A percentile compares a stretch with the other conserved stretches of the same genome.
These are phyloP conservation scores for Pezicula carpinea DNA, from an alignment of 2,329 filamentous ascomycete genomes.

Conservation along the genomic window DNA sequence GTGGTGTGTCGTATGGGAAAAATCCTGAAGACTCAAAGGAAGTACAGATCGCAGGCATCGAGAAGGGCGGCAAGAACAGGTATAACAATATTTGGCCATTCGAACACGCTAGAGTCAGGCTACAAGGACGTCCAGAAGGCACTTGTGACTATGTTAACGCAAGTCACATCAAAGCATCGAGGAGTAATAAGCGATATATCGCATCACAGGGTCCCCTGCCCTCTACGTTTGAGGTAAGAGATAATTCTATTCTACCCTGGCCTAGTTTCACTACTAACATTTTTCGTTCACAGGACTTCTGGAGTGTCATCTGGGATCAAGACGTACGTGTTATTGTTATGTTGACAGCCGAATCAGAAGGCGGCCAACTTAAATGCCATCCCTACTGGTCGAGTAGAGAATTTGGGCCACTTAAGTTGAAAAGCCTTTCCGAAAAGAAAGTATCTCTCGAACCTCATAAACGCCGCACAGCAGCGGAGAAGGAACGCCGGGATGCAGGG, in stretches of 20 bases:
- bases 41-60: constrained; percentile 83
- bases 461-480: constrained; percentile 35
- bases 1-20: constrained; percentile 51
- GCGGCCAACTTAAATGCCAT: constrained; percentile 91
- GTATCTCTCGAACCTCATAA: constrained; percentile 65
- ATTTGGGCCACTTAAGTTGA: constrained; percentile 74
- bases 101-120: constrained; percentile 82
- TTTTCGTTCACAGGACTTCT: constrained; percentile 69
- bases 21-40: constrained; percentile 24
- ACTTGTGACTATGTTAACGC: constrained; percentile 95
- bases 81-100: constrained; percentile 98
- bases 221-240: constrained; percentile 79
- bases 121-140: constrained; percentile 62
- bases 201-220: constrained; percentile 92
- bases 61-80: constrained; percentile 91
- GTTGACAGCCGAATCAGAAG: constrained; percentile 91
- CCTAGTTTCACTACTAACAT: constrained; percentile 5
- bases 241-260: background rate
- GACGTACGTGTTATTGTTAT: constrained; percentile 94
- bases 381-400: constrained; percentile 81
- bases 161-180: constrained; percentile 73
- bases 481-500: constrained; percentile 31
- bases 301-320: constrained; percentile 96
- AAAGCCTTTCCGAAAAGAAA: constrained; percentile 74
- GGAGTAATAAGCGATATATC: constrained; percentile 90